Conservation (phyloP, 495 filamentous ascomycete species). For the Cercophora sp. region DNA sequence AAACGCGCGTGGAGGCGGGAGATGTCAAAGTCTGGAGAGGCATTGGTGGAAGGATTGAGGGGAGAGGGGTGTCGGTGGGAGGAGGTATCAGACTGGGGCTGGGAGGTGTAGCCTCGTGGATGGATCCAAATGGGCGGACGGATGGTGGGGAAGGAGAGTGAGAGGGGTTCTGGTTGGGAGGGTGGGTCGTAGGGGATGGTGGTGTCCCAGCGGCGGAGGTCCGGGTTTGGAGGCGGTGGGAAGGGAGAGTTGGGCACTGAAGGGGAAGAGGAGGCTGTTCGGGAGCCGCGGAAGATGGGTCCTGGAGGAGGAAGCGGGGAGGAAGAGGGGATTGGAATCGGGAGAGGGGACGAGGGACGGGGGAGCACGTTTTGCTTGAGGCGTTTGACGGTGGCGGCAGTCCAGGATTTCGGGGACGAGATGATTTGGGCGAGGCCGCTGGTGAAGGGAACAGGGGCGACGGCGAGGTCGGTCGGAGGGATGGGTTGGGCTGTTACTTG, state of each 20-base stretch:
- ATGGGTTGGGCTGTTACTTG: conserved; percentile 26
- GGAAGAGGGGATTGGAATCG: conserved; percentile 9
- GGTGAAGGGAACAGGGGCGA: conserved; percentile 29
- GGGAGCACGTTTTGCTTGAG: conserved; percentile 30
- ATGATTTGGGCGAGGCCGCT: conserved; percentile 20
- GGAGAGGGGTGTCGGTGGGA: neutral
- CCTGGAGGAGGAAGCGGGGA: conserved; percentile 8
- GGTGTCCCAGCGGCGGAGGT: conserved; percentile 25
- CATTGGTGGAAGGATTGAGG: conserved; percentile 10
- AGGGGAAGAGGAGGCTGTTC: conserved; percentile 29
- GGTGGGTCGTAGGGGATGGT: conserved; percentile 18
- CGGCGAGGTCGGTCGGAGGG: conserved; percentile 17
- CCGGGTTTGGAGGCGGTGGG: conserved; percentile 24
- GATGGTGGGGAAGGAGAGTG: conserved; percentile 25
- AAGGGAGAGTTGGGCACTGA: conserved; percentile 21
- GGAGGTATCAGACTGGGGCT: conserved; percentile 33
- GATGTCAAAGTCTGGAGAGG: conserved; percentile 22
- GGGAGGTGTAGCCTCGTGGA: conserved; percentile 49
- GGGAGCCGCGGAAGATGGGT: conserved; percentile 26
- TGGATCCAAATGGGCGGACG: conserved; percentile 12
- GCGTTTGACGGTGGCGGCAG: conserved; percentile 26
- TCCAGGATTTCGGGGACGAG: conserved; percentile 29
- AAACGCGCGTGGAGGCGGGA: conserved; percentile 24
- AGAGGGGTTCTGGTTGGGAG: conserved; percentile 15
- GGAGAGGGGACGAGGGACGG: neutral